Base-by-base conservation (phyloP, 805 yeast genomes). In the Kodamaea hsintzibuensis region DNA sequence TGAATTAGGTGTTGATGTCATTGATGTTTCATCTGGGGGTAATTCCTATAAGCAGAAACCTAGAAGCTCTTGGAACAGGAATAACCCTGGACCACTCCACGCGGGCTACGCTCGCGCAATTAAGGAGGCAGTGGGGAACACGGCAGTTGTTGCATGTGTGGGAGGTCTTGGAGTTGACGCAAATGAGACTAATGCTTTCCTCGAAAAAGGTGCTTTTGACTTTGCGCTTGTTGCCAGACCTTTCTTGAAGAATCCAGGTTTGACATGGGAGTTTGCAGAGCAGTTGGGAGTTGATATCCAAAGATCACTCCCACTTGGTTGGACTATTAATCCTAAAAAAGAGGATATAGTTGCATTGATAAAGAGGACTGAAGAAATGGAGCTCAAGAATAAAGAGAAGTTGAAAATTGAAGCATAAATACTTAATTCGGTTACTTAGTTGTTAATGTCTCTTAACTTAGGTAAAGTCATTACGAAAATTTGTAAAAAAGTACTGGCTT, bases 21-120 rank as follows among this genome's bases (percentile, higher is more conserved):
- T 84, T 38, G 88, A 84, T 60, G 73, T 79, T 42, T 81, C 86
- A 1, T 70, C 82, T 8, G 87, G 86, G 54, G 84, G 84, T 45
- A 75, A 73, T 60, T 68, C 67, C 57, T 55, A 65, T 42, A 59
- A 66, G 44, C 71, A 67, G 54, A 61, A 55, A 22, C 60, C 73
- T 60, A 61, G 71, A 62, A 50, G 60, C 4, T 16, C 42, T 12
- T 17, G 18, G 37, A 7, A 33, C 42, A 25, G 38, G 44, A 17
- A 33, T 3, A 42, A 9, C 2, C 8, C 25, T 17, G 61, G 64
- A 22, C 79, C 77, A 1, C 57, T 66, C 54, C 81, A 79, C 55
- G 68, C 69, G 2, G 74, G 69, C 14, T 63, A 66, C 48, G 79
- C 86, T 4, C 63, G 61, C 52, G 69, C 69, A 3, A 56, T 82